A percentile compares a stretch with the other conserved stretches of the same genome.
phyloP scores from a whole-genome alignment of 768 basidiomycete species.

The Lanmaoa pseudosensibilis region DNA sequence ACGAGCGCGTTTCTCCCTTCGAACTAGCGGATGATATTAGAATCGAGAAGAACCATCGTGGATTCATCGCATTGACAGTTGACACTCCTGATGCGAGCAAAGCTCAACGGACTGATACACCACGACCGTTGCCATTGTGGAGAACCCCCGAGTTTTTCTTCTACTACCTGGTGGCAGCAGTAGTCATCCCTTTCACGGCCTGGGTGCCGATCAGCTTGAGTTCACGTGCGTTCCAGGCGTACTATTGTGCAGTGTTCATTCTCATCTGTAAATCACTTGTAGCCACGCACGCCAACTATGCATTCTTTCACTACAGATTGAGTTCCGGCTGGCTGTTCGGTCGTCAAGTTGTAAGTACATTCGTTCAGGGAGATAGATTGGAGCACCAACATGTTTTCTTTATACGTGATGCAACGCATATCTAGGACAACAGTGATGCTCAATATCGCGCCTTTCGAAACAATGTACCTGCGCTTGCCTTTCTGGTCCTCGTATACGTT shows the following conservation, averaged over 20 bases:
- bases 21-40: slow-evolving; percentile 14
- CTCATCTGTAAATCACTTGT: slow-evolving; percentile 4
- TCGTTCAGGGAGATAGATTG: background rate
- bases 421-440: slow-evolving; percentile 86
- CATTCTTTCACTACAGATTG: slow-evolving; percentile 54
- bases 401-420: background rate
- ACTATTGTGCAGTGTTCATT: background rate
- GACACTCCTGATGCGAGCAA: slow-evolving; percentile 48
- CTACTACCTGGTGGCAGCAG: slow-evolving; percentile 61
- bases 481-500: slow-evolving; percentile 55
- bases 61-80: slow-evolving; percentile 53
- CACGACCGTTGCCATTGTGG: slow-evolving; percentile 62
- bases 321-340: slow-evolving; percentile 81
- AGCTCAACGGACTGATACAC: slow-evolving; percentile 23
- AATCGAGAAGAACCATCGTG: slow-evolving; percentile 15
- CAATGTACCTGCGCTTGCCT: slow-evolving; percentile 64
- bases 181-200: slow-evolving; percentile 71
- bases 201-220: slow-evolving; percentile 77
- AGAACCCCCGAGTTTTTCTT: slow-evolving; percentile 74
- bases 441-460: slow-evolving; percentile 89
- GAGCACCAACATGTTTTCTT: background rate
- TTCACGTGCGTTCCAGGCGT: slow-evolving; percentile 53
- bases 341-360: slow-evolving; percentile 65
- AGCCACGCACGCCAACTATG: slow-evolving; percentile 79
- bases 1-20: slow-evolving; percentile 9